Evolutionary conservation across 768 basidiomycete genomes (phyloP).

Genomic region (Mycena vulgaris): DNA sequence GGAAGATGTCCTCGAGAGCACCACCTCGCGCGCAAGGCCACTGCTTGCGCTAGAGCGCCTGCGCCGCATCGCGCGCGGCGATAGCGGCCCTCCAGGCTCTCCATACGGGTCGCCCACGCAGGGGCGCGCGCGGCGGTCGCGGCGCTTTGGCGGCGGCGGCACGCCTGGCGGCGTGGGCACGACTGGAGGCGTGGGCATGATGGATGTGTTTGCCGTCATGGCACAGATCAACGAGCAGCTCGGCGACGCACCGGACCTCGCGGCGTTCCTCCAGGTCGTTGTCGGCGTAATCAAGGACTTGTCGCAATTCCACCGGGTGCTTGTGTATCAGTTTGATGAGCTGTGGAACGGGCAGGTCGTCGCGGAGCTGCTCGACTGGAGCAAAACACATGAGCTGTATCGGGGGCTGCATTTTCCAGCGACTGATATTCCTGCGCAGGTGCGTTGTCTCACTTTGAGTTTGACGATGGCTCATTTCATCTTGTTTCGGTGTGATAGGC

Average conservation of each 20-base stretch:
- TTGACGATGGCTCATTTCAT: neutral
- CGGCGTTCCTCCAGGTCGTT: slow-evolving; percentile 79
- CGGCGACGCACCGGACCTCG: slow-evolving; percentile 73
- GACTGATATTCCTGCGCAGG: slow-evolving; percentile 78
- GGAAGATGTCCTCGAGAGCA: slow-evolving; percentile 79
- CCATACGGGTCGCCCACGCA: slow-evolving; percentile 14
- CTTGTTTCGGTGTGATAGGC: slow-evolving; percentile 57
- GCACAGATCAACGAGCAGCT: slow-evolving; percentile 88
- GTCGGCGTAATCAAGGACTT: slow-evolving; percentile 83
- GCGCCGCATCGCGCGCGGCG: slow-evolving; percentile 59
- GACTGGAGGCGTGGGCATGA: slow-evolving; percentile 66
- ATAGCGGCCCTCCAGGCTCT: slow-evolving; percentile 32
- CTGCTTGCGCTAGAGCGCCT: slow-evolving; percentile 80
- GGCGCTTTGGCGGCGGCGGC: slow-evolving; percentile 34
- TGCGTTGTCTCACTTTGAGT: slow-evolving; percentile 45
- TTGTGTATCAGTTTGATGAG: slow-evolving; percentile 89
- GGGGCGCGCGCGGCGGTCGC: slow-evolving; percentile 36
- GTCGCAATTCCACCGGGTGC: slow-evolving; percentile 85
- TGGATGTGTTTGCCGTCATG: slow-evolving; percentile 87
- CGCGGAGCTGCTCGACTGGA: slow-evolving; percentile 87
- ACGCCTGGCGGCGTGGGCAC: slow-evolving; percentile 24
- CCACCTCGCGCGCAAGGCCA: slow-evolving; percentile 77
- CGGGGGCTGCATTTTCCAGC: slow-evolving; percentile 82
- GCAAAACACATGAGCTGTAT: slow-evolving; percentile 79
- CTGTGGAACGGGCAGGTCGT: slow-evolving; percentile 85